Evolutionary conservation across 768 basidiomycete genomes (phyloP), one percentile per base, ranked within the genome.

Genomic region (Rhodocollybia butyracea): DNA sequence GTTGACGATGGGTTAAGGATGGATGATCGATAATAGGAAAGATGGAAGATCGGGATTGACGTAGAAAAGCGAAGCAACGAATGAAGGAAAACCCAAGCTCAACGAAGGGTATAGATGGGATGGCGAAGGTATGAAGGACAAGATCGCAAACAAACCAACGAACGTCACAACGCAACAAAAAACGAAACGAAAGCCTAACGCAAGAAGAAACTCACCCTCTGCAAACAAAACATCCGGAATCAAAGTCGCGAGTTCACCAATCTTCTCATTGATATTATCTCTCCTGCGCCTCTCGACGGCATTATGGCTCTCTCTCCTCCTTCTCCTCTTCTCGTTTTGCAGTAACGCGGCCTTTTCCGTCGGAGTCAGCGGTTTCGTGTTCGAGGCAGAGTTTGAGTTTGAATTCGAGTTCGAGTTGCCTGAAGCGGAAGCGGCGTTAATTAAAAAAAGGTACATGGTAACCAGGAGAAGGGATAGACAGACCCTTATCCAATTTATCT

Each of bases 191-290:
- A 32, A 27, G 45, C 39, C 75, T 74, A 46, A 77, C 73, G 57
- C 69, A n/a, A 15, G 50, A 32, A 27, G 45, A 38, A 75, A 74
- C 48, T 78, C 64, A 41, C 69, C 64, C 42, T 6, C 24, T 22
- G 15, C 32, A 50, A 94, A 75, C 71, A 94, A 78, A 63, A 86
- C 86, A 67, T 93, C 93, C 1, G 94, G 94, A 57, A 97, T 88
- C 42, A 97, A 76, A 21, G 88, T 88, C 19, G 94, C 89, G 1
- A 97, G 81, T 68, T 97, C 94, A 36, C 82, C 81, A 61, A 97
- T 97, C 70, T 93, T 91, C 73, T 97, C 94, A 70, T 97, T 97
- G 68, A 97, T 97, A 68, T 94, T 95, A 66, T 97, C 94, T 46
- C 94, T 69, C 57, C 94, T 65, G 26, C 94, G 72, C 17, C 94